Base-by-base conservation (phyloP, 83 land plant genomes). In the Isoetes engelmannii region DNA sequence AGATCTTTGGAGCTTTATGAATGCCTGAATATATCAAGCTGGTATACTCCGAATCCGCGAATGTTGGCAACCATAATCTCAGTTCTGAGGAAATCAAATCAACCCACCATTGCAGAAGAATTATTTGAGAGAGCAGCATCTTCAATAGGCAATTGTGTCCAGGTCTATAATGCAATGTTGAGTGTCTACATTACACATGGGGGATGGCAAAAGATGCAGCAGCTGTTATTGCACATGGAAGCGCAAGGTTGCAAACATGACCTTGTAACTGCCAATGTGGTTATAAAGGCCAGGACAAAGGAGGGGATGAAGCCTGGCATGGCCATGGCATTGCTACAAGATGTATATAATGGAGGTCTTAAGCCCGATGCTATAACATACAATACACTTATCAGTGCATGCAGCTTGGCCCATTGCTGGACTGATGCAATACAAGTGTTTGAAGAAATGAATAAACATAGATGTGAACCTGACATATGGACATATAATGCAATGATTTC, bases 161-260 rank as follows among this genome's bases (percentile, higher is more conserved):
- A 91, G 69, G 99, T 95, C 7, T 95, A 83, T 72, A 95, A 95
- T 75, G 88, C 99, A 0, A 86, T 95, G 89, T 84, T 95, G 97
- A 88, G 99, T 5, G 93, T 89, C 6, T 84, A 88, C 69, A 93
- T 97, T 4, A 76, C 89, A 61, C 81, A 77, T 76, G 97, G 99
- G 20, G 57, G 72, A 44, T 86, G 85, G 67, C 41, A 53, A n/a
- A 83, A 75, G 71, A 87, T 88, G 7, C 81, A 84, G 54, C 77
- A 82, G 21, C 65, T 95, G 82, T 80, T 91, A n/a, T 69, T 72
- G 67, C 43, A 61, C 15, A 91, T 95, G 93, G 76, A 79, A 41
- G 58, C 63, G 3, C 63, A 78, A 37, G 87, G 89, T 6, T 85
- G 89, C 54, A 82, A 84, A 54, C 89, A 89, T 3, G 99, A 95